Evolutionary conservation across 768 basidiomycete species (phyloP).

Genomic region (Panaeolus cyanescens): DNA sequence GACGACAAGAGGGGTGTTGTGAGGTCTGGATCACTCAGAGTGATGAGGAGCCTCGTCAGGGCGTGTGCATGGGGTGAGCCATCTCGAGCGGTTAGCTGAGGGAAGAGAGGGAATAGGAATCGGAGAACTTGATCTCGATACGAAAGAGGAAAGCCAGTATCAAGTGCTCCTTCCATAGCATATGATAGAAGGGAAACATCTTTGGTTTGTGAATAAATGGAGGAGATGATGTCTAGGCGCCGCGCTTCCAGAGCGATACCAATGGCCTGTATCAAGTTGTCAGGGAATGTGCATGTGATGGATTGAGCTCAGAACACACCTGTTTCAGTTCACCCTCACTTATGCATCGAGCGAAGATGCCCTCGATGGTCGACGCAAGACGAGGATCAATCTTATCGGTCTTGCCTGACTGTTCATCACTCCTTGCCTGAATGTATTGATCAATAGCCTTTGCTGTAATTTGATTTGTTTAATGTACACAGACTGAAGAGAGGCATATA

Average conservation of each 20-base stretch:
- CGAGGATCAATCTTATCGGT: conserved; percentile 75
- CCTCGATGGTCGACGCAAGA: conserved; percentile 83
- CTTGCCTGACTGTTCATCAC: conserved; percentile 52
- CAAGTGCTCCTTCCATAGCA: conserved; percentile 89
- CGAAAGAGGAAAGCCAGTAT: conserved; percentile 84
- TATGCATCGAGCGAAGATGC: conserved; percentile 84
- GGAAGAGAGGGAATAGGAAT: conserved; percentile 86
- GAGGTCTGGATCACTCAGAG: conserved; percentile 79
- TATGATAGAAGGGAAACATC: conserved; percentile 86
- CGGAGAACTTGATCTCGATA: conserved; percentile 83
- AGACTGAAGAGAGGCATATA: conserved; percentile 19
- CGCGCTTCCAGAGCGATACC: conserved; percentile 94
- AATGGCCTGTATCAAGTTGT: conserved; percentile 61
- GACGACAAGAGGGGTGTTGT: conserved; percentile 74
- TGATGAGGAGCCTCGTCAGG: conserved; percentile 87
- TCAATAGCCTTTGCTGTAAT: conserved; percentile 91
- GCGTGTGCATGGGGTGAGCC: conserved; percentile 78
- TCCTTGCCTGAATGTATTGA: conserved; percentile 77
- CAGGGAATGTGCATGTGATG: conserved; percentile 11
- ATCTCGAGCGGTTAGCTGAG: conserved; percentile 66
- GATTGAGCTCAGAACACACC: conserved; percentile 41
- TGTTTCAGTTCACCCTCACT: conserved; percentile 91
- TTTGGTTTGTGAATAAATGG: conserved; percentile 69
- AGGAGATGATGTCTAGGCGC: conserved; percentile 83
- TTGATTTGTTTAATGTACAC: not conserved